Base-by-base conservation (phyloP, 345 rosid species). In the Stellera chamaejasme region DNA sequence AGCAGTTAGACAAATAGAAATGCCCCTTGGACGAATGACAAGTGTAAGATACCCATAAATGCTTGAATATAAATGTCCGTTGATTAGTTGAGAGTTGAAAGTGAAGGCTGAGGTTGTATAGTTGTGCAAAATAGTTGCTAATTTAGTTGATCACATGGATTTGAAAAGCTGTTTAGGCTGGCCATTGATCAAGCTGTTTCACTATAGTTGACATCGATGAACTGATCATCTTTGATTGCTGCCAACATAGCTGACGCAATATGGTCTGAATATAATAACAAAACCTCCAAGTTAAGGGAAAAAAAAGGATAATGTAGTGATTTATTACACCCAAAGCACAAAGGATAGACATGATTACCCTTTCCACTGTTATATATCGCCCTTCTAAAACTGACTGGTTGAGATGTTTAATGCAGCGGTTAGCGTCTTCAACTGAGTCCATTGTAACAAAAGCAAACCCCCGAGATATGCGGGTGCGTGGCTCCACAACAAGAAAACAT, bases 361-460 rank as follows among this genome's bases (percentile, higher is more conserved):
- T 93, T 82, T 93, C 99, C 16, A 93, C 99, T 52, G 99, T 93
- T 45, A 93, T 89, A 64, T 87, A 89, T 50, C 97, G 84, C 32
- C 99, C 99, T 69, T 89, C 99, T 23, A 93, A 77, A 45, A 93
- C 83, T 10, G 99, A 93, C 62, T 93, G 99, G 76, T 93, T 89
- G 73, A 93, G 97, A 74, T 93, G 81, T 71, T 89, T 93, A 9
- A 93, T 75, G 63, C 97, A 89, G 1, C 96, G 94, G 47, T 82
- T 77, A 52, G 99, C 99, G 72, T 77, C 99, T 32, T 93, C 92
- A 59, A 70, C 55, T 44, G 0, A 49, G 56, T 83, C 92, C 99
- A 93, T 93, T 0, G 95, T 84, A 56, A 93, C 82, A 71, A 93
- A 93, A 51, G 92, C 99, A 77, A 93, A 93, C 51, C 99, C 99